Conservation (phyloP, 2,329 filamentous ascomycete genomes). For the Diaporthe caulivora region DNA sequence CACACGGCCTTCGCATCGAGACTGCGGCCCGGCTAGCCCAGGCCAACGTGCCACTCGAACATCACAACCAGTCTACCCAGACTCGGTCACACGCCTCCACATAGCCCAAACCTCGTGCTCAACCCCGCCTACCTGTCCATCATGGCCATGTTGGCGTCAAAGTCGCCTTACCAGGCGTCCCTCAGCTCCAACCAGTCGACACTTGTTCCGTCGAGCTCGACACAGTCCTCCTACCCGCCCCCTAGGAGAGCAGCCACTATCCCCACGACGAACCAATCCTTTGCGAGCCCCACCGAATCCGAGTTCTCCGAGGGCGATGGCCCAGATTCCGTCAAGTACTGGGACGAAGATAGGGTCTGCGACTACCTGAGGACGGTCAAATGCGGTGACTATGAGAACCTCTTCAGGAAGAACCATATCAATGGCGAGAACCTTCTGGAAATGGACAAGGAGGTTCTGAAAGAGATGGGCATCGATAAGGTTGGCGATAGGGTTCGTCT, state of each 20-base stretch:
- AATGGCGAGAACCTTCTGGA: slow-evolving; percentile 97
- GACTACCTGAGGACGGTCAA: slow-evolving; percentile 93
- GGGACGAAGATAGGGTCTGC: slow-evolving; percentile 92
- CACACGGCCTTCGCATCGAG: not conserved
- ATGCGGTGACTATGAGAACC: slow-evolving; percentile 91
- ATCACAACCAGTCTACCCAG: slow-evolving; percentile 2
- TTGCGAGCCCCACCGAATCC: slow-evolving; percentile 88
- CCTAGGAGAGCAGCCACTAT: slow-evolving; percentile 65
- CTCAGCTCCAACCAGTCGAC: slow-evolving; percentile 60
- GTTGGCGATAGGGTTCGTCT: slow-evolving; percentile 95
- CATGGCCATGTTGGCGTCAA: slow-evolving; percentile 86
- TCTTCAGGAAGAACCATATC: slow-evolving; percentile 94
- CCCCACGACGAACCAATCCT: slow-evolving; percentile 66
- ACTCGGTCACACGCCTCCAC: not conserved
- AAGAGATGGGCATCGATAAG: slow-evolving; percentile 98
- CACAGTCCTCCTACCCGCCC: slow-evolving; percentile 63
- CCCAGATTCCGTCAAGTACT: slow-evolving; percentile 82
- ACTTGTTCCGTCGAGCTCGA: slow-evolving; percentile 56
- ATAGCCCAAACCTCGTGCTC: not conserved
- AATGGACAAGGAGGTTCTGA: slow-evolving; percentile 95
- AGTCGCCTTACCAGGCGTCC: slow-evolving; percentile 75
- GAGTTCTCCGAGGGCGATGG: slow-evolving; percentile 89
- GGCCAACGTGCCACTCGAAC: not conserved
- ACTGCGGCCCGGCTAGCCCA: slow-evolving; percentile 6
- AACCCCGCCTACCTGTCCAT: slow-evolving; percentile 34